Evolutionary conservation across 352 stramenopile species (phyloP).

Genomic region (Globisporangium cederbergense): DNA sequence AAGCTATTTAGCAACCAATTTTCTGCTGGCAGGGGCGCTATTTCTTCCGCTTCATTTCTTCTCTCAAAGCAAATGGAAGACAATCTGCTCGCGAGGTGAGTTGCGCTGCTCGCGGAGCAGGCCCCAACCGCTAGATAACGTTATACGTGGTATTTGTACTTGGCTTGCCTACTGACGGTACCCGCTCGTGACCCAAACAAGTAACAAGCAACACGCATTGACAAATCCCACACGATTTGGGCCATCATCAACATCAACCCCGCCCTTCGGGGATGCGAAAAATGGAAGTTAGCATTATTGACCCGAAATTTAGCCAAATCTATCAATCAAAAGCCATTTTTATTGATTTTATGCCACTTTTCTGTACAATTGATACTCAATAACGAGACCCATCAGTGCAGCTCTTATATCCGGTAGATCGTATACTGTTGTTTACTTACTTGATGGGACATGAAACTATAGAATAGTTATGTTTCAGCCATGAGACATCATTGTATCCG

Average conservation of each 20-base stretch:
- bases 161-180: background rate
- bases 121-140: too few relatives aligned
- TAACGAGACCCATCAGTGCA: too few relatives aligned
- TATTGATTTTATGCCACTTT: background rate
- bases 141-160: too few relatives aligned
- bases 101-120: too few relatives aligned
- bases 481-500: too few relatives aligned
- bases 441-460: too few relatives aligned
- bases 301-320: background rate
- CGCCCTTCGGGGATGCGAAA: background rate
- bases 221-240: background rate
- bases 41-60: background rate
- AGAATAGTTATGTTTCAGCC: too few relatives aligned
- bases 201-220: background rate
- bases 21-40: background rate
- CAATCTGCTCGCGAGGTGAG: too few relatives aligned
- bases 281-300: background rate
- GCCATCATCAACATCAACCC: background rate
- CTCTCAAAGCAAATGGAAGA: too few relatives aligned
- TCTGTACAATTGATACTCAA: background rate
- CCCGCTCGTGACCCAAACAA: background rate
- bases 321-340: background rate
- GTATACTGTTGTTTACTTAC: too few relatives aligned
- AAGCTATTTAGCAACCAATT: background rate
- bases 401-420: too few relatives aligned